These are phyloP conservation scores for Colletotrichum liaoningense DNA, from an alignment of 2,329 filamentous ascomycete species.

Conservation along the genomic window DNA sequence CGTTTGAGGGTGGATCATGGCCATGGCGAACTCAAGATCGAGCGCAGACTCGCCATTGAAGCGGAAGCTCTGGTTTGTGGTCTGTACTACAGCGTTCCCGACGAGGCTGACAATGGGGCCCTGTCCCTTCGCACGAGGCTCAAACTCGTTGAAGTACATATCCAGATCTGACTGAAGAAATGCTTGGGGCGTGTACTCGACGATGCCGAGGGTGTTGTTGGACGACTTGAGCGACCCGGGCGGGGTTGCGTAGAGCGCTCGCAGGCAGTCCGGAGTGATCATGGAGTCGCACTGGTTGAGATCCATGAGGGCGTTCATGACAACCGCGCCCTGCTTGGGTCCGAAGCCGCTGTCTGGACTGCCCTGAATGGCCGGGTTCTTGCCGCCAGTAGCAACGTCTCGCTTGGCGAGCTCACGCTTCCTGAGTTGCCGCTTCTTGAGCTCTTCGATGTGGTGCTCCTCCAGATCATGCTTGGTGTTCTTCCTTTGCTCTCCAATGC, in stretches of 20 bases:
- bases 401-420: conserved; percentile 33
- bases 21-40: conserved; percentile 66
- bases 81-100: conserved; percentile 58
- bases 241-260: conserved; percentile 59
- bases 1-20: conserved; percentile 63
- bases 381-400: conserved; percentile 24
- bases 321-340: conserved; percentile 45
- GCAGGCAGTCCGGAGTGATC: conserved; percentile 68
- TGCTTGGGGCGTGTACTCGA: conserved; percentile 62
- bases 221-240: conserved; percentile 45
- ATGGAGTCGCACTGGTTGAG: conserved; percentile 59
- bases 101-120: conserved; percentile 59
- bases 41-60: conserved; percentile 61
- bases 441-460: conserved; percentile 39
- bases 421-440: conserved; percentile 39
- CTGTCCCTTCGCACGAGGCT: conserved; percentile 54
- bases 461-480: conserved; percentile 39
- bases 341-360: conserved; percentile 39
- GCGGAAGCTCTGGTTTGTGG: conserved; percentile 31
- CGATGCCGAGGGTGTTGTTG: conserved; percentile 62
- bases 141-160: conserved; percentile 57
- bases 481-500: conserved; percentile 41
- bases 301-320: conserved; percentile 44
- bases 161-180: conserved; percentile 63
- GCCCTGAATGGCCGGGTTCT: conserved; percentile 43